Percentiles rank a stretch among this genome's conserved stretches.
Evolutionary conservation across 495 filamentous ascomycete species (phyloP).

Genomic region (Oidiodendron maius): DNA sequence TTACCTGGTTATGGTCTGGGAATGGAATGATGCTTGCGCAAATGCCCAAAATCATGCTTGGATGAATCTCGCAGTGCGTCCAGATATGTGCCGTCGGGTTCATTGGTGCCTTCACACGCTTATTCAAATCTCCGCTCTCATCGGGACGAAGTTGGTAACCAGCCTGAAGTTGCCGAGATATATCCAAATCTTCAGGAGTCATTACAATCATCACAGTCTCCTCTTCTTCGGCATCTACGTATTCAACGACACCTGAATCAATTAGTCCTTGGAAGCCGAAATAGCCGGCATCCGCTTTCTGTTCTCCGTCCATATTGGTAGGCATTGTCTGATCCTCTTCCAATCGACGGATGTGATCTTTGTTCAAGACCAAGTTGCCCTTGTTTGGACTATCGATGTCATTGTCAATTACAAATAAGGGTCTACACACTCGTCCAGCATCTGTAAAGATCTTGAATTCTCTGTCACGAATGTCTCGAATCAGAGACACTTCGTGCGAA

Average conservation of each 20-base stretch:
- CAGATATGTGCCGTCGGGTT: conserved; percentile 80
- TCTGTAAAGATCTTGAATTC: conserved; percentile 99
- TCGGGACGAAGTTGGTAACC: conserved; percentile 58
- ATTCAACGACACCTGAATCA: conserved; percentile 78
- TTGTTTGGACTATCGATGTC: conserved; percentile 59
- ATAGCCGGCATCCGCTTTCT: conserved; percentile 49
- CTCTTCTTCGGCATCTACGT: conserved; percentile 96
- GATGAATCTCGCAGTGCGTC: conserved; percentile 98
- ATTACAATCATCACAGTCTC: conserved; percentile 99
- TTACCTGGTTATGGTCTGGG: conserved; percentile 93
- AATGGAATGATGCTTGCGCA: conserved; percentile 99
- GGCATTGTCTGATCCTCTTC: conserved; percentile 55
- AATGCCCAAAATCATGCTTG: conserved; percentile 96
- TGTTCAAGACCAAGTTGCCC: conserved; percentile 76
- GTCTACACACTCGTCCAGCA: conserved; percentile 87
- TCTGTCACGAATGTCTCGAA: conserved; percentile 90
- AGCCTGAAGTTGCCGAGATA: conserved; percentile 55
- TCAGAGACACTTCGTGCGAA: conserved; percentile 82
- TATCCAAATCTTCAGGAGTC: conserved; percentile 90
- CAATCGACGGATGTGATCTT: conserved; percentile 66
- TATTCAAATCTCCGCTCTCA: conserved; percentile 45
- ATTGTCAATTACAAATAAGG: conserved; percentile 85
- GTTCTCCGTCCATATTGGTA: conserved; percentile 46
- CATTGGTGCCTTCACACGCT: conserved; percentile 76
- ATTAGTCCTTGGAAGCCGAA: conserved; percentile 87